These are phyloP conservation scores for Monosporascus sp. DNA, from an alignment of 2,329 filamentous ascomycete genomes.

Conservation along the genomic window DNA sequence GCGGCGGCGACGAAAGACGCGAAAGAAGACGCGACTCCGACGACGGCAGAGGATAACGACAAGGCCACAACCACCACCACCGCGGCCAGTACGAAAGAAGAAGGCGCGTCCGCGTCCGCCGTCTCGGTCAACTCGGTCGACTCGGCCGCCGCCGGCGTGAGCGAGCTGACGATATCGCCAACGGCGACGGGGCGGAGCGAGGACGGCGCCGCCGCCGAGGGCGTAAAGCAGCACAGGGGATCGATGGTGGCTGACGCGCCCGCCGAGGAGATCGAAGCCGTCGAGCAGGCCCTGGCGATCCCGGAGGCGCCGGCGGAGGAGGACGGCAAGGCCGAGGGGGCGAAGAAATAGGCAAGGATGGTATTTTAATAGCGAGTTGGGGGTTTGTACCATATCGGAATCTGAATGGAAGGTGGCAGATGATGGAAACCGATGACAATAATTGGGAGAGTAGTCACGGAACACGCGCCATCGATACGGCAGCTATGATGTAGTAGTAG, in stretches of 20 bases:
- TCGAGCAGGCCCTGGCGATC: conserved; percentile 34
- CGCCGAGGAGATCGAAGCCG: conserved; percentile 32
- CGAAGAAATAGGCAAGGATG: conserved; percentile 4
- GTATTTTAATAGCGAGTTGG: too few relatives aligned
- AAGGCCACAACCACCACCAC: conserved; percentile 2
- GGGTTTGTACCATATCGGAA: too few relatives aligned
- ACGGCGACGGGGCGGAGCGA: conserved; percentile 38
- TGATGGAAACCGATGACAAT: too few relatives aligned
- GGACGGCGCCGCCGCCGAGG: conserved; percentile 29
- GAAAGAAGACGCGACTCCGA: background rate
- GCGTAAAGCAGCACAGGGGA: conserved; percentile 20
- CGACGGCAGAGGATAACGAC: background rate
- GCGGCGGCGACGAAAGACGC: conserved; percentile 4
- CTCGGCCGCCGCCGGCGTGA: conserved; percentile 14
- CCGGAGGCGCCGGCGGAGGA: conserved; percentile 33
- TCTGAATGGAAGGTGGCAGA: too few relatives aligned
- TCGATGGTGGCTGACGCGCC: conserved; percentile 27
- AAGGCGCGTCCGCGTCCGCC: conserved; percentile 1
- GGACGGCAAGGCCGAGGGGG: conserved; percentile 25
- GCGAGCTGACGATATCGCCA: conserved; percentile 40
- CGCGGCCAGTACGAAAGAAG: conserved; percentile 4
- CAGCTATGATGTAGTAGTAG: too few relatives aligned
- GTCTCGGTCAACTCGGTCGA: conserved; percentile 5
- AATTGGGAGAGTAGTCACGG: too few relatives aligned
- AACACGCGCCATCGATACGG: too few relatives aligned